Conservation (phyloP, 2,329 filamentous ascomycete species). For the Xylariaceae sp. region DNA sequence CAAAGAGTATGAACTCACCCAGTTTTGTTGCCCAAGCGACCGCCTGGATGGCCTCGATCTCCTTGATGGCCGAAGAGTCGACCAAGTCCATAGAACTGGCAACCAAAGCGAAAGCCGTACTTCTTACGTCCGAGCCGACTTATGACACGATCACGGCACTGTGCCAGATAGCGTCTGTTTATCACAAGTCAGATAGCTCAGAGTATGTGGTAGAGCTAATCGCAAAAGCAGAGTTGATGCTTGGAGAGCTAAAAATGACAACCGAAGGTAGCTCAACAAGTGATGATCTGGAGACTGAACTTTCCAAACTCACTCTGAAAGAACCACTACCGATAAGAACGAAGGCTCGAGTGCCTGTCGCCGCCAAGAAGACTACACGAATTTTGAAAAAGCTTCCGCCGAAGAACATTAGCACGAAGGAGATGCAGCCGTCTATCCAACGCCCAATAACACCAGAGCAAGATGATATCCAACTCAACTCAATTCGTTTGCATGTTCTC, state of each 20-base stretch:
- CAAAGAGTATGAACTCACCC: slow-evolving; percentile 61
- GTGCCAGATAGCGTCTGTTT: slow-evolving; percentile 54
- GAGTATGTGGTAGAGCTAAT: slow-evolving; percentile 43
- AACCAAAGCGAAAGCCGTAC: slow-evolving; percentile 48
- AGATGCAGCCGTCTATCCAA: slow-evolving; percentile 17
- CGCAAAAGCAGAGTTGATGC: slow-evolving; percentile 46
- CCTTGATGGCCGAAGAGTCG: slow-evolving; percentile 54
- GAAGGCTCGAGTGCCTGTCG: slow-evolving; percentile 14
- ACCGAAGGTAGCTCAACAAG: slow-evolving; percentile 2
- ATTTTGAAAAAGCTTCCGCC: slow-evolving; percentile 12
- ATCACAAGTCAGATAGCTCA: slow-evolving; percentile 44
- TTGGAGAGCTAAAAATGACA: slow-evolving; percentile 33
- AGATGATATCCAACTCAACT: slow-evolving; percentile 34
- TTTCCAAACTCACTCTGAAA: slow-evolving; percentile 34
- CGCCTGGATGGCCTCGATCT: slow-evolving; percentile 53
- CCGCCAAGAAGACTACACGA: slow-evolving; percentile 19
- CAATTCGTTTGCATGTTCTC: slow-evolving; percentile 37
- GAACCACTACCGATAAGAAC: slow-evolving; percentile 25
- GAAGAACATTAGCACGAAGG: slow-evolving; percentile 28
- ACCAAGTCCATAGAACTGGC: slow-evolving; percentile 55
- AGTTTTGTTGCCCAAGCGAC: slow-evolving; percentile 53
- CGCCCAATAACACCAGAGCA: slow-evolving; percentile 10
- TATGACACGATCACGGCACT: slow-evolving; percentile 45
- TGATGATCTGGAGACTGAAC: slow-evolving; percentile 35
- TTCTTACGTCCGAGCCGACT: slow-evolving; percentile 44